Evolutionary conservation across 768 basidiomycete genomes (phyloP), one percentile per base, ranked within the genome.

Genomic region (Auriscalpium microsporum): DNA sequence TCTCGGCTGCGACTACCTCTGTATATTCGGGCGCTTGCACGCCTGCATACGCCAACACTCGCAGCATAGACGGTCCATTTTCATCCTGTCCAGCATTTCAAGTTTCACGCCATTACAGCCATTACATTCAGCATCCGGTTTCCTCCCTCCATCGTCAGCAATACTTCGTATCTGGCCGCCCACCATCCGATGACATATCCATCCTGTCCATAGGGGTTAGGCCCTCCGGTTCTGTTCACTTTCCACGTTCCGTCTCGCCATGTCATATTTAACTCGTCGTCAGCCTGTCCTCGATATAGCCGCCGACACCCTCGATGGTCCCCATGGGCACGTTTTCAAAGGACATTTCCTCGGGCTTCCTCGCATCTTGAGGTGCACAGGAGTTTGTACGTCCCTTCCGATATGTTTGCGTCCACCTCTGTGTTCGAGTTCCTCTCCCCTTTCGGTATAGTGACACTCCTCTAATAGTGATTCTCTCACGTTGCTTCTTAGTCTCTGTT

Each of bases 151-250:
- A 61, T 55, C 52, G 56, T 47, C 64, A 55, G 56, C 63, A 50
- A 59, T 55, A 62, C 63, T 59, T 54, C 58, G 61, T 62, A 59
- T 60, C 53, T 50, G 56, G 57, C 62, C 61, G 56, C 63, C 48
- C 56, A 57, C 49, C 59, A 56, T 62, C 60, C 42, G 56, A 78
- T 68, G 81, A 82, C 81, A 77, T 81, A 81, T 82, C 76, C 80
- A 79, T 81, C 78, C 80, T 73, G 80, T 82, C 79, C 69, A 59
- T 66, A 64, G 71, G 72, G 75, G 72, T 71, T 65, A 68, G 66
- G 64, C 59, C 62, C 62, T 64, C 65, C 63, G 57, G 58, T 65
- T 61, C 59, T 61, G 65, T 63, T 53, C 63, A 42, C 58, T 53
- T 60, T 62, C 60, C 55, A 61, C 56, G 62, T 65, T 62, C 66